A percentile compares a stretch with the other conserved stretches of the same genome.
Conservation (phyloP, 805 yeast genomes). For the Priceomyces castillae region DNA sequence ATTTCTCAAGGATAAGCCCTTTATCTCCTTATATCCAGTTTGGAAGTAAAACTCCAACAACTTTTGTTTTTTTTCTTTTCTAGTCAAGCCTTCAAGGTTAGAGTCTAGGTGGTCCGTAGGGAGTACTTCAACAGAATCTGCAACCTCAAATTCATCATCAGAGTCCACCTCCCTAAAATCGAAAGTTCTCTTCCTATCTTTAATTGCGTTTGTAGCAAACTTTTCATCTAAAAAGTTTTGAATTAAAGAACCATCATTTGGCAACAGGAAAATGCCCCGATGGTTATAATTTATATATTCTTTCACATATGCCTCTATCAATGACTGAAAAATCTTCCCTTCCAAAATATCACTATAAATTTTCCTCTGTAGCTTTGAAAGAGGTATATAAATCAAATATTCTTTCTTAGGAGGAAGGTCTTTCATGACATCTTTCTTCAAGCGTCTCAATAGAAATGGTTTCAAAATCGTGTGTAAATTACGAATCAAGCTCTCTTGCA, state of each 20-base stretch:
- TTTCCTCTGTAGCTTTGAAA: conserved; percentile 61
- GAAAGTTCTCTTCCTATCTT: conserved; percentile 11
- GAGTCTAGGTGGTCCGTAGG: not conserved
- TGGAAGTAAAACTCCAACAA: conserved; percentile 14
- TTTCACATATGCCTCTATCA: conserved; percentile 46
- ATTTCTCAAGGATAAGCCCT: conserved; percentile 50
- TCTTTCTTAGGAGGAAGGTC: conserved; percentile 87
- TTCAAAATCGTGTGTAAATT: conserved; percentile 84
- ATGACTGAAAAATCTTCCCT: conserved; percentile 41
- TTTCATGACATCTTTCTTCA: conserved; percentile 69
- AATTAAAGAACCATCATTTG: conserved; percentile 23
- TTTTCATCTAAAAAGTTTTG: conserved; percentile 43
- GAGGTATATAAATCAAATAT: conserved; percentile 70
- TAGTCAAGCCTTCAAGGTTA: conserved; percentile 1
- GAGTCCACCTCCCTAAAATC: conserved; percentile 22
- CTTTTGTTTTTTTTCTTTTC: conserved; percentile 10
- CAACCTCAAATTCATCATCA: conserved; percentile 28
- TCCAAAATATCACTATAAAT: conserved; percentile 55
- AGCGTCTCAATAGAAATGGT: conserved; percentile 81
- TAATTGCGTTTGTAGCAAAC: conserved; percentile 21
- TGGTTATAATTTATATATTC: conserved; percentile 50
- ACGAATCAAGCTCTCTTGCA: conserved; percentile 53
- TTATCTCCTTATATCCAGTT: conserved; percentile 24
- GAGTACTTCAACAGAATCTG: conserved; percentile 4
- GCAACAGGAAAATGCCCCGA: conserved; percentile 15